phyloP scores from a whole-genome alignment of 306 rosid genomes.

The Glycine soja region DNA sequence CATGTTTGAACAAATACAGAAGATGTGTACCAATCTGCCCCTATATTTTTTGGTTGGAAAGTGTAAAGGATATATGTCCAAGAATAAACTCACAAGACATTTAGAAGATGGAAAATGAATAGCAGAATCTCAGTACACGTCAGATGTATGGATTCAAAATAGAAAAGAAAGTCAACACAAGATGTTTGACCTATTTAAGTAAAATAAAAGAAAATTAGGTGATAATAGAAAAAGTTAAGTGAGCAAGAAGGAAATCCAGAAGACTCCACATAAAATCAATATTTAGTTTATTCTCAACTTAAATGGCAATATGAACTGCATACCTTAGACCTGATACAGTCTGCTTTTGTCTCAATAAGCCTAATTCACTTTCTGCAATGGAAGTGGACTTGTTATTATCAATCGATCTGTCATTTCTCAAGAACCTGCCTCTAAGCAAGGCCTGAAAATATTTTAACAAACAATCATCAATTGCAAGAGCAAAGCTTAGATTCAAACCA shows the following conservation, averaged over 20 bases:
- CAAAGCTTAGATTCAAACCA: constrained; percentile 38
- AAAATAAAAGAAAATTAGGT: no score
- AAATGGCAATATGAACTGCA: constrained; percentile 40
- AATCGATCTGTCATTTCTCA: constrained; percentile 78
- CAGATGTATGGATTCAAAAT: constrained; percentile 22
- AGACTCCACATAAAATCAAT: neutral
- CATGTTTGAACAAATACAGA: neutral
- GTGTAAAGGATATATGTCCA: neutral
- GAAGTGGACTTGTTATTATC: constrained; percentile 73
- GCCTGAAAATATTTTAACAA: constrained; percentile 64
- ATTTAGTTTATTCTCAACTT: constrained; percentile 6
- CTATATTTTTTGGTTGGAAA: constrained; percentile 4
- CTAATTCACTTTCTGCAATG: constrained; percentile 87
- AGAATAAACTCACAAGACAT: neutral
- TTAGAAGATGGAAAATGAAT: constrained; percentile 2
- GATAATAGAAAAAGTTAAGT: no score
- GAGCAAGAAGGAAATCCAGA: no score
- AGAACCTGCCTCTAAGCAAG: constrained; percentile 91
- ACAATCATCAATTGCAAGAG: constrained; percentile 46
- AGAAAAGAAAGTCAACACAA: neutral
- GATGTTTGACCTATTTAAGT: neutral
- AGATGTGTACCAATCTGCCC: constrained; percentile 18
- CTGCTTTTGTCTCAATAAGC: constrained; percentile 84
- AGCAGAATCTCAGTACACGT: neutral
- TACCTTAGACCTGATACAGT: constrained; percentile 97